Evolutionary conservation across 1,284 basidiomycete species (phyloP).

Genomic region (Leccinum pachyderme): DNA sequence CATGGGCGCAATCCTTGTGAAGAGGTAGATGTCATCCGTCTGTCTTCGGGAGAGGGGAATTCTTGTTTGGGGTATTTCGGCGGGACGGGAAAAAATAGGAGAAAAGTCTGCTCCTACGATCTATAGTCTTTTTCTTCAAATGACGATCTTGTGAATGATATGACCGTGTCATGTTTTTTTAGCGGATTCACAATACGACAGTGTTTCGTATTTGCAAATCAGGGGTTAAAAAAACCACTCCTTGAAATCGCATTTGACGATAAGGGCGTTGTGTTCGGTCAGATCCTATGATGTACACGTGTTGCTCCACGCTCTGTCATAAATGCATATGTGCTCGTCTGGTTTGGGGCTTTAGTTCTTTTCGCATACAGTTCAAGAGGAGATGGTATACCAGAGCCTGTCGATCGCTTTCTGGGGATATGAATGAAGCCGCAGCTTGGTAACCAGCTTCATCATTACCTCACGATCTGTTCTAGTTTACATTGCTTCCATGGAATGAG

Average conservation of each 20-base stretch:
- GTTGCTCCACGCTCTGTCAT: conserved; percentile 14
- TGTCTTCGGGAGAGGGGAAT: background rate
- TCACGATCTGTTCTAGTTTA: conserved; percentile 13
- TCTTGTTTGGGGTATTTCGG: background rate
- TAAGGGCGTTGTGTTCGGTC: conserved; percentile 18
- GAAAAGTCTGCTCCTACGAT: background rate
- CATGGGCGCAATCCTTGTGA: background rate
- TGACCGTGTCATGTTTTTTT: background rate
- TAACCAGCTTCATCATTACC: conserved; percentile 21
- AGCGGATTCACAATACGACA: conserved; percentile 1
- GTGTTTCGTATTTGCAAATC: conserved; percentile 22
- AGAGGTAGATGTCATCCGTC: background rate
- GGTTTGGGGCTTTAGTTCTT: conserved; percentile 2
- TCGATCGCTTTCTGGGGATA: conserved; percentile 29
- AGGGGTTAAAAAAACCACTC: conserved; percentile 5
- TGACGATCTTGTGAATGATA: background rate
- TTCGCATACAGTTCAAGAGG: conserved; percentile 8
- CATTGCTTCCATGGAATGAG: conserved; percentile 11
- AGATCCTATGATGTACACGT: conserved; percentile 23
- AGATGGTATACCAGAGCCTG: conserved; percentile 7
- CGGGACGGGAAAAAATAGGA: background rate
- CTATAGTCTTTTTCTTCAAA: background rate
- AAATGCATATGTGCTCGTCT: background rate
- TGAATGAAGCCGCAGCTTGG: conserved; percentile 15
- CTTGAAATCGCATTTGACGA: conserved; percentile 27